These are phyloP conservation scores for Dendrobium chrysotoxum DNA, from an alignment of 106 monocot species.

Conservation along the genomic window DNA sequence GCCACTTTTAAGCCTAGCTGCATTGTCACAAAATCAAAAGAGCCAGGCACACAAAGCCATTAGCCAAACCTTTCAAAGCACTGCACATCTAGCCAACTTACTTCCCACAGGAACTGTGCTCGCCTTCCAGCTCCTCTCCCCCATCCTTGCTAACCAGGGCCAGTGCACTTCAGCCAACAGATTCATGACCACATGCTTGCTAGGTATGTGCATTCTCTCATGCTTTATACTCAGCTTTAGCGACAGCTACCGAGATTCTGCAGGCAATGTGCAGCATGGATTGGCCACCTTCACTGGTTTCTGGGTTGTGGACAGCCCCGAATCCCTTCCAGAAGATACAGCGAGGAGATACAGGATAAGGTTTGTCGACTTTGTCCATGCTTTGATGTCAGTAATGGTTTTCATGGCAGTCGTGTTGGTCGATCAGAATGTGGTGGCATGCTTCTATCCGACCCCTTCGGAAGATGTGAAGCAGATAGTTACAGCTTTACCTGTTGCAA, in stretches of 20 bases:
- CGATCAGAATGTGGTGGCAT: slow-evolving; percentile 30
- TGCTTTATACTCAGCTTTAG: slow-evolving; percentile 46
- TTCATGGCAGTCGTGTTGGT: slow-evolving; percentile 48
- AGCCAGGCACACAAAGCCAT: slow-evolving; percentile 7
- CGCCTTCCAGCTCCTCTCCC: slow-evolving; percentile 1
- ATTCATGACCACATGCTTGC: slow-evolving; percentile 21
- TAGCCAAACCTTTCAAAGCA: slow-evolving; percentile 21
- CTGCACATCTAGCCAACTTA: slow-evolving; percentile 32
- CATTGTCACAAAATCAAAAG: not conserved
- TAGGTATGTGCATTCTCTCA: slow-evolving; percentile 21
- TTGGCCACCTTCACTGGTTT: slow-evolving; percentile 37
- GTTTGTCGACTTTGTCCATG: slow-evolving; percentile 39
- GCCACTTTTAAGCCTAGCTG: not conserved
- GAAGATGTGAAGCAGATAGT: slow-evolving; percentile 25
- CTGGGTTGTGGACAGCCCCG: slow-evolving; percentile 18
- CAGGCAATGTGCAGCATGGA: slow-evolving; percentile 21
- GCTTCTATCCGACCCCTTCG: slow-evolving; percentile 32
- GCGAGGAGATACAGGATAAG: slow-evolving; percentile 16
- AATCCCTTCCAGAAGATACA: not conserved
- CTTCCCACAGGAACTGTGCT: slow-evolving; percentile 39
- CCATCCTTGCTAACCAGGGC: slow-evolving; percentile 13
- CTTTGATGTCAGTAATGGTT: slow-evolving; percentile 37
- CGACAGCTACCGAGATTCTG: slow-evolving; percentile 32
- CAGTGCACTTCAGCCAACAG: not conserved
- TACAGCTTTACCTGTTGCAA: slow-evolving; percentile 21